Base-by-base conservation (phyloP, 139 green algal species). In the Raphidocelis subcapitata region DNA sequence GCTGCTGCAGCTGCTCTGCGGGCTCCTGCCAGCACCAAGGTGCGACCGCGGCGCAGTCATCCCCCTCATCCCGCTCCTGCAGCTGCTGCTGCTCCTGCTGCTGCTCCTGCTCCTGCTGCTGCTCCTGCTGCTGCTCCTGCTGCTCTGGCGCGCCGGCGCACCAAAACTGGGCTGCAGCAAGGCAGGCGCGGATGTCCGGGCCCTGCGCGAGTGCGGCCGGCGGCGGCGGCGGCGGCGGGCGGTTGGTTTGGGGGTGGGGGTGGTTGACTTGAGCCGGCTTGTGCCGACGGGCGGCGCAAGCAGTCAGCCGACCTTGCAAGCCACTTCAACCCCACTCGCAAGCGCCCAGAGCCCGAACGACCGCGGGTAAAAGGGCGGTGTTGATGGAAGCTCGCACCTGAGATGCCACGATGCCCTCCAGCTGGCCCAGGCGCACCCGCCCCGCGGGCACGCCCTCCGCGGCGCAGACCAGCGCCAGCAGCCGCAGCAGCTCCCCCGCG, bases 381-480 rank as follows among this genome's bases (percentile, higher is more conserved):
- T n/a, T n/a, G 12, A 49, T 12, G 12, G 41, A 8, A 49, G 8
- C 8, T 12, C 41, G 8, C 41, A 49, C 41, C 41, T 49, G 41
- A 20, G 8, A 8, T 12, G 8, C 8, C 41, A 49, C 41, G 41
- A 49, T 49, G 41, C 41, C 41, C 41, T 12, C 8, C 41, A 49
- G 41, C 41, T 20, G 8, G 8, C 12, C 8, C 41, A 49, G 41
- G 52, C 52, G 24, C 12, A 28, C 52, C 12, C 52, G 4, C 36
- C 46, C 18, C 16, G 0, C 46, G 54, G 28, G 37, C 28, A 68
- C 47, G 0, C 59, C 68, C 47, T 67, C 37, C 5, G 69, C 61
- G 0, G 73, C 69, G 26, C 36, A 65, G 16, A 74, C 61, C 49
- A 87, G 46, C 5, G 66, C 61, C 21, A 79, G 51, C 41, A 66